Conservation (phyloP, 331 rosid genomes). For the Acacia concinna region DNA sequence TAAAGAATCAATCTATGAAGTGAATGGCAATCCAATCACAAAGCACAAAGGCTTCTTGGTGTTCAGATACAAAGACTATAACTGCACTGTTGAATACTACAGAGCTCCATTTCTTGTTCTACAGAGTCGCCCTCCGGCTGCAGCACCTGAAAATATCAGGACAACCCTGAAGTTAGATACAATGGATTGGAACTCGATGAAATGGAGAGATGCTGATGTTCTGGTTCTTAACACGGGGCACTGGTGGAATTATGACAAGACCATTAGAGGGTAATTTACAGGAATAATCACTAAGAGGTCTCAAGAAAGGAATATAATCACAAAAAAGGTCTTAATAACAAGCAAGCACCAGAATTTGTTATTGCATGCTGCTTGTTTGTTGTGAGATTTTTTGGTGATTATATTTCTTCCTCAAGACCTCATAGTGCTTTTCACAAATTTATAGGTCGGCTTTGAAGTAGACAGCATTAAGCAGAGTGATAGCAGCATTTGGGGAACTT, state of each 20-base stretch:
- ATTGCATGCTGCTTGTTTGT: neutral
- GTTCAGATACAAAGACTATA: slow-evolving; percentile 67
- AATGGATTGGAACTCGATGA: slow-evolving; percentile 81
- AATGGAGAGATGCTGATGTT: slow-evolving; percentile 82
- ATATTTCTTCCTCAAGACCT: neutral
- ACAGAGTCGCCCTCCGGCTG: slow-evolving; percentile 76
- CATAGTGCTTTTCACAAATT: neutral
- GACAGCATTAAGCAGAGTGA: neutral
- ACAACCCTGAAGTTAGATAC: slow-evolving; percentile 68
- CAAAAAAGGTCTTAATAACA: neutral
- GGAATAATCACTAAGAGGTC: neutral
- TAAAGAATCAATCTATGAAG: slow-evolving; percentile 81
- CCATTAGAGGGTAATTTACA: slow-evolving; percentile 71
- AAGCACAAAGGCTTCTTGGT: slow-evolving; percentile 93
- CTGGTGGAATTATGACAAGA: slow-evolving; percentile 93
- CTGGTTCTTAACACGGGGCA: slow-evolving; percentile 84
- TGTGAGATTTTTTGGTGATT: too few relatives aligned
- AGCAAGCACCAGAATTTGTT: neutral
- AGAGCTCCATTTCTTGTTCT: slow-evolving; percentile 82
- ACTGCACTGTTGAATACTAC: slow-evolving; percentile 82
- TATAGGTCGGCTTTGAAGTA: neutral
- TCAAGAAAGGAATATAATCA: too few relatives aligned
- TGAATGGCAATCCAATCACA: slow-evolving; percentile 85
- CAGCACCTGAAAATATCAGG: slow-evolving; percentile 46
- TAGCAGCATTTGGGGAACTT: too few relatives aligned